These are phyloP conservation scores for Pleodorina starrii DNA, from an alignment of 139 green algal genomes.

Conservation along the genomic window DNA sequence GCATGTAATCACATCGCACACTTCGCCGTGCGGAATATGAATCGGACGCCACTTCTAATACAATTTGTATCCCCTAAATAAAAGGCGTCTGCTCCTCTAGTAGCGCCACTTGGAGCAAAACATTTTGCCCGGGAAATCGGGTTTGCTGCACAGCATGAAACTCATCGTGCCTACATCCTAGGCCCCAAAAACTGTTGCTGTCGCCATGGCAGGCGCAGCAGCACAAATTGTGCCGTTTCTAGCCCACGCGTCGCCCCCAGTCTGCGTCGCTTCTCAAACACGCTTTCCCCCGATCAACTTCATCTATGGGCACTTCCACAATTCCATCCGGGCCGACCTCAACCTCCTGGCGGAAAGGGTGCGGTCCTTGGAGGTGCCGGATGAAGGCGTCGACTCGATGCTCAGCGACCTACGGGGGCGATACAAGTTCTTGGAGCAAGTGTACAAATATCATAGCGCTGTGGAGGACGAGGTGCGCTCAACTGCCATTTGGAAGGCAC, in stretches of 20 bases:
- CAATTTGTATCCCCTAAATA: too few relatives aligned
- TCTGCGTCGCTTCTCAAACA: too few relatives aligned
- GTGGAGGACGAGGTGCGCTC: conserved; percentile 92
- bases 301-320: conserved; percentile 90
- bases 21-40: too few relatives aligned
- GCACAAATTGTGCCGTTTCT: background rate
- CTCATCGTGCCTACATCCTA: background rate
- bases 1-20: too few relatives aligned
- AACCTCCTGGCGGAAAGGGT: conserved; percentile 67
- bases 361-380: conserved; percentile 48
- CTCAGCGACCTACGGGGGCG: conserved; percentile 74
- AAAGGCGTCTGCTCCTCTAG: too few relatives aligned
- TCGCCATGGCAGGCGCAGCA: conserved; percentile 20
- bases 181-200: background rate
- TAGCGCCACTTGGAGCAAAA: too few relatives aligned
- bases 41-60: too few relatives aligned
- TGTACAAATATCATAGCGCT: conserved; percentile 94
- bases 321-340: conserved; percentile 86
- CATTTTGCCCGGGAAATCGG: too few relatives aligned
- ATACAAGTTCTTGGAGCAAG: conserved; percentile 87
- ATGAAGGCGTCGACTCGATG: conserved; percentile 20
- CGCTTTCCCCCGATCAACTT: conserved; percentile 79
- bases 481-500: background rate
- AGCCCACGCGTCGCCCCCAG: background rate
- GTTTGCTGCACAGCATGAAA: background rate